Base-by-base conservation (phyloP, 805 yeast genomes). In the Wickerhamiella nectarea region DNA sequence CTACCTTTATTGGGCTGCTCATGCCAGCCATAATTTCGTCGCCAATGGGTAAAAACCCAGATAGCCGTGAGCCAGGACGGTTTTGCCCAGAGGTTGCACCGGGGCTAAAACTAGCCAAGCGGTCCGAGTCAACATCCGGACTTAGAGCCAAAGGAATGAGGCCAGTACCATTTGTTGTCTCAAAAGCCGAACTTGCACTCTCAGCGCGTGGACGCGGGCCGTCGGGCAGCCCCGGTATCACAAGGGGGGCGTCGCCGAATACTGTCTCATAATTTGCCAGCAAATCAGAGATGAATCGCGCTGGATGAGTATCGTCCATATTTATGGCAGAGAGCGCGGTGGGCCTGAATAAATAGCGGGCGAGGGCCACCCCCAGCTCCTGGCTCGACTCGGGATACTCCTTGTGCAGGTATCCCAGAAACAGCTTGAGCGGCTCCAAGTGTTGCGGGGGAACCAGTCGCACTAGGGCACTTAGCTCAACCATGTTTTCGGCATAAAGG, bases 401-500 rank as follows among this genome's bases (percentile, higher is more conserved):
- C 19, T 22, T 34, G 20, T 28, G 26, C 26, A 56, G 31, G 36
- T 52, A 55, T 24, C 34, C 31, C n/a, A 52, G 36, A 3, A 58
- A 15, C 20, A 31, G 42, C 17, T 52, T 37, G 31, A 59, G 47
- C 1, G 43, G 51, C 7, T 41, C 48, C 7, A 48, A 38, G n/a
- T 50, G 48, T 5, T 44, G 43, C 22, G 43, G 47, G 6, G 61
- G 55, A 2, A 56, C 37, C 34, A 53, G 58, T 8, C 46, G 28
- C 7, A 59, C 39, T 4, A 52, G 49, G 5, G 46, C 25, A n/a
- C 51, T 53, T 1, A 59, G 48, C 19, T 43, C 51, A 1, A 19
- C 38, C 18, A 19, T 34, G 31, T 33, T 3, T 15, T 43, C 11
- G 52, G 64, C 55, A 53, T 80, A 81, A 22, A 80, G 62, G 2